phyloP scores from a whole-genome alignment of 441 rosid species.

The Populus trichocarpa region DNA sequence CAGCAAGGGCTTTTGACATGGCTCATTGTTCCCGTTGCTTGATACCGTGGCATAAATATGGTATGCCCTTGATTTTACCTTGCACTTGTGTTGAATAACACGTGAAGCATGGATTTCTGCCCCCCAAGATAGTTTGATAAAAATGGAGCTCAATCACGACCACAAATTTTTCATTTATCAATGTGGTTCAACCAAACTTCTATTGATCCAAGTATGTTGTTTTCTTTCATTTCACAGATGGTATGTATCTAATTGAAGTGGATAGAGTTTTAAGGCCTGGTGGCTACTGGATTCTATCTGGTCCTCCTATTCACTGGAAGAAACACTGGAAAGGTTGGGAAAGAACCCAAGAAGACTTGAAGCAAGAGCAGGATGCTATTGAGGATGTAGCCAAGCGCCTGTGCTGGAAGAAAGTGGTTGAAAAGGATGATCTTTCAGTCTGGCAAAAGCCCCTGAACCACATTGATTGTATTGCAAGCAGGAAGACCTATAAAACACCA shows the following conservation, averaged over 20 bases:
- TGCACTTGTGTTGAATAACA: not conserved
- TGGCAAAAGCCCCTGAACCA: slow-evolving; percentile 90
- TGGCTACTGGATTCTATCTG: slow-evolving; percentile 92
- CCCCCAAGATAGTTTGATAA: not conserved
- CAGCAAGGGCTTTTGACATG: slow-evolving; percentile 91
- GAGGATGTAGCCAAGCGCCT: slow-evolving; percentile 65
- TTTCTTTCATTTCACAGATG: slow-evolving; percentile 44
- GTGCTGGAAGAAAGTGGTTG: slow-evolving; percentile 91
- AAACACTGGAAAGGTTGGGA: slow-evolving; percentile 94
- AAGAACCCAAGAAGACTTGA: slow-evolving; percentile 72
- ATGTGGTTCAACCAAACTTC: not conserved
- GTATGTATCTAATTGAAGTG: slow-evolving; percentile 76
- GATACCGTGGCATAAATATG: slow-evolving; percentile 72
- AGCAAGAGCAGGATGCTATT: slow-evolving; percentile 78
- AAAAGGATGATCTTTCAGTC: slow-evolving; percentile 62
- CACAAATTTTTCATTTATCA: not conserved
- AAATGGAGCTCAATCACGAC: not conserved
- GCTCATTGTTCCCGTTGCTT: slow-evolving; percentile 97
- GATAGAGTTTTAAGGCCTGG: slow-evolving; percentile 90
- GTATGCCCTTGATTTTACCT: slow-evolving; percentile 28
- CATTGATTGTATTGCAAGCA: slow-evolving; percentile 54
- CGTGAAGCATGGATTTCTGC: not conserved
- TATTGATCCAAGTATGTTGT: not conserved
- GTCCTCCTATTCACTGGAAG: slow-evolving; percentile 91
- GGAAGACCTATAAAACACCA: slow-evolving; percentile 45